Evolutionary conservation across 805 yeast species (phyloP), one percentile per base, ranked within the genome.

Genomic region (Metahyphopichia silvanorum): DNA sequence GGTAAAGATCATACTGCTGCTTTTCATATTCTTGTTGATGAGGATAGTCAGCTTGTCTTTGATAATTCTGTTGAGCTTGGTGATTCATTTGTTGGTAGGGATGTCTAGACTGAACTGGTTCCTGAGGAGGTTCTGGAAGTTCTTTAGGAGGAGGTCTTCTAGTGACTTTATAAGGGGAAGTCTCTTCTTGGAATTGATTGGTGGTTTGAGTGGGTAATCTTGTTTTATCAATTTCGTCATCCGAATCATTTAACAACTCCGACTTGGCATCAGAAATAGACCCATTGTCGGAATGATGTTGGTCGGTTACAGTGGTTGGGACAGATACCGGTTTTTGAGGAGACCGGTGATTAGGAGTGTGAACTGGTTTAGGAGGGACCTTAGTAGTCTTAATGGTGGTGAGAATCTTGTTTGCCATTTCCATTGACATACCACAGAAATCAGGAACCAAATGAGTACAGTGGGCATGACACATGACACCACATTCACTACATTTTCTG

Each of bases 391-490:
- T 82, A 52, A 91, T 88, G 7, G 96, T 86, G 35, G 75, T 76
- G 37, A 93, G 63, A 41, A 93, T 87, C 57, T 83, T 84, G 51
- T 87, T 88, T 3, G 97, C 98, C 75, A 84, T 86, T 52, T 87
- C 96, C 89, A 93, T 87, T 2, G 96, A 76, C 95, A 93, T 91
- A 37, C 98, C 98, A 69, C 99, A 93, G 58, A 93, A 86, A 56
- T 93, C 98, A 1, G 99, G 99, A 15, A 93, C 98, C 49, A 89
- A 69, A 51, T 88, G 96, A 9, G 91, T 82, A 66, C 99, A 93
- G 27, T 79, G 79, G 3, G 93, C 76, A 54, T 93, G 99, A 50
- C 96, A 91, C 82, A 91, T 86, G 14, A 88, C 78, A 19, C 95
- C 95, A 77, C 98, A 93, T 45, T 85, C 93, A 4, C 83, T 67